phyloP scores from a whole-genome alignment of 305 asterid genomes.

The Solanum aculeatissimum region DNA sequence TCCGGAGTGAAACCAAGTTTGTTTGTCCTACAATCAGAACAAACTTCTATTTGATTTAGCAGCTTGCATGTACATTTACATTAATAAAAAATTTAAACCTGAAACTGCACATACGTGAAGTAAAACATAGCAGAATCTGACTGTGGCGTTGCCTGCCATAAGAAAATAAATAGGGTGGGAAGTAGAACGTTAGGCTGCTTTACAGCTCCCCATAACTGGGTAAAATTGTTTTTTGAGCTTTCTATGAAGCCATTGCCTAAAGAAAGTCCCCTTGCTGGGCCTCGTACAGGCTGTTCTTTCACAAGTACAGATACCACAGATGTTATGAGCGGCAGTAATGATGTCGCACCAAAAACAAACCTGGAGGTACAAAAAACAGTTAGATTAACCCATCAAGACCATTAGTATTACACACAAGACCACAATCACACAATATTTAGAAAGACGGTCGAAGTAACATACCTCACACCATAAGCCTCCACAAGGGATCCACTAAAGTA shows the following conservation, averaged over 20 bases:
- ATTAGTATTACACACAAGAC: not conserved
- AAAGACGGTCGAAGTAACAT: conserved; percentile 2
- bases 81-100: not conserved
- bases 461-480: conserved; percentile 92
- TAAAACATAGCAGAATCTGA: conserved; percentile 99
- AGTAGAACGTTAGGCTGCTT: conserved; percentile 73
- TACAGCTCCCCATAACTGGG: conserved; percentile 60
- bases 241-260: conserved; percentile 34
- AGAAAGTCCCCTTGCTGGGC: conserved; percentile 21
- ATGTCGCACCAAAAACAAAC: conserved; percentile 90
- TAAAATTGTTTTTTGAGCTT: conserved; percentile 45
- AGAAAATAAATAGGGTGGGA: conserved; percentile 83
- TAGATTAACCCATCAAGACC: conserved; percentile 2
- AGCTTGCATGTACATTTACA: not conserved
- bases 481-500: conserved; percentile 94
- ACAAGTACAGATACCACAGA: conserved; percentile 92
- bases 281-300: conserved; percentile 54
- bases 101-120: conserved; percentile 62
- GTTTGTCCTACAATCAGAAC: conserved; percentile 52
- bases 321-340: conserved; percentile 85
- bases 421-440: not conserved
- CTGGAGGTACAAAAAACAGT: conserved; percentile 20
- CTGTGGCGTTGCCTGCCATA: conserved; percentile 97
- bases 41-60: conserved; percentile 4
- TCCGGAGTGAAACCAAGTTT: conserved; percentile 90